Evolutionary conservation across 371 early-diverging fungal species (phyloP).

Genomic region (Circinella minor): DNA sequence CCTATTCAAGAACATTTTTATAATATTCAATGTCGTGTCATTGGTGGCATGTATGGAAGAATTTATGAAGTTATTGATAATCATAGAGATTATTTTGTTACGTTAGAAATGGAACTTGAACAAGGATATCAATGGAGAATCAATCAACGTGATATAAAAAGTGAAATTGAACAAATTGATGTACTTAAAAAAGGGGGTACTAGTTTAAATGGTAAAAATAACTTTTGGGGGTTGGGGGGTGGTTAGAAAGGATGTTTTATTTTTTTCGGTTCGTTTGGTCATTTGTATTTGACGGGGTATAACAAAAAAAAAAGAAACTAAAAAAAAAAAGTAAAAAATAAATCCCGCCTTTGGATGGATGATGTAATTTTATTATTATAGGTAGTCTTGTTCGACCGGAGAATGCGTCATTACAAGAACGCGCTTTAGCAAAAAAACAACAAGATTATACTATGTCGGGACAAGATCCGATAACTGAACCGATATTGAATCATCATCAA

Average conservation of each 20-base stretch:
- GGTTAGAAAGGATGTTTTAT: too few species aligned
- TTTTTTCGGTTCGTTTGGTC: too few species aligned
- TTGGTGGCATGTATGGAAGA: slow-evolving; percentile 39
- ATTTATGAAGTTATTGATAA: slow-evolving; percentile 27
- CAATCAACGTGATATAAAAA: slow-evolving; percentile 11
- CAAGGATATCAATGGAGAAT: slow-evolving; percentile 19
- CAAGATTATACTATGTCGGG: background rate
- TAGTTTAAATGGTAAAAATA: slow-evolving; percentile 9
- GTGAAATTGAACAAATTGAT: slow-evolving; percentile 18
- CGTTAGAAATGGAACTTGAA: slow-evolving; percentile 17
- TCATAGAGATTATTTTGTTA: slow-evolving; percentile 16
- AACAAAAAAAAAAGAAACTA: background rate
- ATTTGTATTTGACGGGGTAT: too few species aligned
- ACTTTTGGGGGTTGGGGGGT: too few species aligned
- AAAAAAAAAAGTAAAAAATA: background rate
- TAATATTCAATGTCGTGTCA: slow-evolving; percentile 63
- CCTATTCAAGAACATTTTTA: slow-evolving; percentile 71
- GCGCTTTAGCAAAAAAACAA: slow-evolving; percentile 11
- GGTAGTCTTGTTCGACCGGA: slow-evolving; percentile 10
- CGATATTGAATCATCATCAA: too few species aligned
- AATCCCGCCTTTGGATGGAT: background rate
- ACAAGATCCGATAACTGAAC: background rate
- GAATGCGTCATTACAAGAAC: slow-evolving; percentile 13
- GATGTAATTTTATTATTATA: background rate
- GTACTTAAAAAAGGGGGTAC: slow-evolving; percentile 20